A percentile compares a stretch with the other conserved stretches of the same genome.
Conservation (phyloP, 1,284 basidiomycete genomes). For the Leccinum angustisporum region DNA sequence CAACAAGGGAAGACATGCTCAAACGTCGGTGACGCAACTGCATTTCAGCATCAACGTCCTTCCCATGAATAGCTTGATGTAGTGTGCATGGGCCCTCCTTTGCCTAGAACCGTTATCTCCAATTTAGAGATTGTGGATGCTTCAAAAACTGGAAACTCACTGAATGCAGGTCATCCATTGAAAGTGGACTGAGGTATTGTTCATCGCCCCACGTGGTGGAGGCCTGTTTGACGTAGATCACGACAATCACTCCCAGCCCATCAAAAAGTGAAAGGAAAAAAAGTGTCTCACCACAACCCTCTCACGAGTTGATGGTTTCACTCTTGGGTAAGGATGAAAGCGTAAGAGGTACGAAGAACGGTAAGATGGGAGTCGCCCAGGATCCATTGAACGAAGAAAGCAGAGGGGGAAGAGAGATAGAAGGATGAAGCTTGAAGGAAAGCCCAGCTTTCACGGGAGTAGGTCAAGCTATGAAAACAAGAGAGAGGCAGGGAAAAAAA, state of each 20-base stretch:
- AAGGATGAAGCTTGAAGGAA: background rate
- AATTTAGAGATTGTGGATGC: background rate
- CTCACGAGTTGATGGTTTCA: conserved; percentile 26
- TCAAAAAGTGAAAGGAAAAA: conserved; percentile 1
- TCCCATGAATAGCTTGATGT: conserved; percentile 12
- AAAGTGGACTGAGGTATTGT: background rate
- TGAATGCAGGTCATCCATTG: background rate
- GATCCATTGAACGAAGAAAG: conserved; percentile 21
- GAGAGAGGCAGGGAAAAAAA: background rate
- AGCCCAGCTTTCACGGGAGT: conserved; percentile 1
- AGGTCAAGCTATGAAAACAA: conserved; percentile 4
- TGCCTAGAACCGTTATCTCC: background rate
- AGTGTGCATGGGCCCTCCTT: conserved; percentile 8
- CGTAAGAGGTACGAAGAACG: conserved; percentile 32
- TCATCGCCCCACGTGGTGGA: background rate
- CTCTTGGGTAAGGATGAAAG: conserved; percentile 32
- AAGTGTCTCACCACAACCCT: conserved; percentile 24
- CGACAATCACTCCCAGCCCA: conserved; percentile 8
- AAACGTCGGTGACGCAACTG: conserved; percentile 14
- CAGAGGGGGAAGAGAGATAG: background rate
- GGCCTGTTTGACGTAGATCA: conserved; percentile 11
- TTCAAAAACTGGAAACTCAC: conserved; percentile 9
- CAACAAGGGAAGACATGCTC: conserved; percentile 23
- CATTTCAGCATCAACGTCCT: background rate
- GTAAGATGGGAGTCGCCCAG: conserved; percentile 22